phyloP scores from a whole-genome alignment of 2,329 filamentous ascomycete genomes.

The Colletotrichum liaoningense region DNA sequence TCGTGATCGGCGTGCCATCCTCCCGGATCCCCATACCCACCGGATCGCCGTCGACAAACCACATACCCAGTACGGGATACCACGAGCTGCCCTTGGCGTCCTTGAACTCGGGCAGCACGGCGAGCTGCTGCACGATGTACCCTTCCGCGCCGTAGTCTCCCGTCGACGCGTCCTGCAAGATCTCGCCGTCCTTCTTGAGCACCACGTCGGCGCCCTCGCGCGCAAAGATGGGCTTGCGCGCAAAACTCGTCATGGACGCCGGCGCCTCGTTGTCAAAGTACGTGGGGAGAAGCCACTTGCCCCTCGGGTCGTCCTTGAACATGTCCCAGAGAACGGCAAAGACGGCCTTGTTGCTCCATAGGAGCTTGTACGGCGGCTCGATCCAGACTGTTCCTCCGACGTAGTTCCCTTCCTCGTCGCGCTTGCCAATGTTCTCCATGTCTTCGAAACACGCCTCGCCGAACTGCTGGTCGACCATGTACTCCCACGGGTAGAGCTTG shows the following conservation, averaged over 20 bases:
- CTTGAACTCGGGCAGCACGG: constrained; percentile 2
- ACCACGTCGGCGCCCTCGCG: constrained; percentile 13
- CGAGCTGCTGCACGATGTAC: constrained; percentile 1
- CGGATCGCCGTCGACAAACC: constrained; percentile 5
- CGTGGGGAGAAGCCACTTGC: constrained; percentile 10
- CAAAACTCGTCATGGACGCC: neutral
- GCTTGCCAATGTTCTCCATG: constrained; percentile 1
- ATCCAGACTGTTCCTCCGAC: constrained; percentile 13
- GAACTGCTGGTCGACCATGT: neutral
- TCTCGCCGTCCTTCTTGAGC: neutral
- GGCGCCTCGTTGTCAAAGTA: constrained; percentile 7
- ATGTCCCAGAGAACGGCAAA: constrained; percentile 14
- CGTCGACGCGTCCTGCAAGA: neutral
- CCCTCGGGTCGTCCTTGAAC: constrained; percentile 14
- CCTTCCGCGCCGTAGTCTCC: constrained; percentile 2
- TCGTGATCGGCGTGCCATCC: neutral
- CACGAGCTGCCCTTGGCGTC: neutral
- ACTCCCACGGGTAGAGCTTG: constrained; percentile 17
- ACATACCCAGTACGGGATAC: constrained; percentile 13
- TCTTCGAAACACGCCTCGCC: neutral
- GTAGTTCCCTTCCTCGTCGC: constrained; percentile 1
- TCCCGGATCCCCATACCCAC: constrained; percentile 3
- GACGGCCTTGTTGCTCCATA: constrained; percentile 14
- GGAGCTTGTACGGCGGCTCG: constrained; percentile 16
- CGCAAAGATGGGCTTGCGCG: constrained; percentile 18